These are phyloP conservation scores for Picochlorum sp. DNA, from an alignment of 139 green algal species.

Conservation along the genomic window DNA sequence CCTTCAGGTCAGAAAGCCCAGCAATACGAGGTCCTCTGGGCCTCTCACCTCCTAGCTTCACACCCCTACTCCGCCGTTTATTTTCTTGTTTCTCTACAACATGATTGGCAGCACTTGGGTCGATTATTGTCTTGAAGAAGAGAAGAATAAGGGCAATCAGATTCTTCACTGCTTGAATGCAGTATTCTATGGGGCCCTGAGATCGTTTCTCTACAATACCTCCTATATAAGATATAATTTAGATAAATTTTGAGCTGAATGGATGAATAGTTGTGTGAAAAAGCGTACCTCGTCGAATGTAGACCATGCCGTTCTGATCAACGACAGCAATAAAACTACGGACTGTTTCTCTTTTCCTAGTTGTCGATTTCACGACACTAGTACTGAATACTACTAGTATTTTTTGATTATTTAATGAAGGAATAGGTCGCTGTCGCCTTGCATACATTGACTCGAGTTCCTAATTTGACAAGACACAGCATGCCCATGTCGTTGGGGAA, in stretches of 20 bases:
- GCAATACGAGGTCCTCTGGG: constrained; percentile 17
- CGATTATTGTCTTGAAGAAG: constrained; percentile 17
- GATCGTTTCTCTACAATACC: neutral
- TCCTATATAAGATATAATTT: neutral
- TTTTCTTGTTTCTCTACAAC: neutral
- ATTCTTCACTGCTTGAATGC: neutral
- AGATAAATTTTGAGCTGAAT: neutral
- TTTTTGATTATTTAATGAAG: too few species aligned
- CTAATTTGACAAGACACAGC: too few species aligned
- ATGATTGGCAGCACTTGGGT: constrained; percentile 7
- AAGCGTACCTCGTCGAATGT: neutral
- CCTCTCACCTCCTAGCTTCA: constrained; percentile 4
- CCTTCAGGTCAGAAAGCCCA: constrained; percentile 23
- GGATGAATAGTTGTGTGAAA: neutral
- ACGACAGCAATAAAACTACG: neutral
- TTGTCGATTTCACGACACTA: too few species aligned
- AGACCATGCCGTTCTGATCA: neutral
- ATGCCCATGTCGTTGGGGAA: too few species aligned
- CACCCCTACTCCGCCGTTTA: neutral
- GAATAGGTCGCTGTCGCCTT: too few species aligned
- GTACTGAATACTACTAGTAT: too few species aligned
- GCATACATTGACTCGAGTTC: too few species aligned
- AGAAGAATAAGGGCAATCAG: neutral
- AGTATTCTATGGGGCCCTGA: neutral
- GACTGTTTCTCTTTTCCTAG: neutral